These are phyloP conservation scores for Globisporangium orthogonon DNA, from an alignment of 352 stramenopile genomes.

Conservation along the genomic window DNA sequence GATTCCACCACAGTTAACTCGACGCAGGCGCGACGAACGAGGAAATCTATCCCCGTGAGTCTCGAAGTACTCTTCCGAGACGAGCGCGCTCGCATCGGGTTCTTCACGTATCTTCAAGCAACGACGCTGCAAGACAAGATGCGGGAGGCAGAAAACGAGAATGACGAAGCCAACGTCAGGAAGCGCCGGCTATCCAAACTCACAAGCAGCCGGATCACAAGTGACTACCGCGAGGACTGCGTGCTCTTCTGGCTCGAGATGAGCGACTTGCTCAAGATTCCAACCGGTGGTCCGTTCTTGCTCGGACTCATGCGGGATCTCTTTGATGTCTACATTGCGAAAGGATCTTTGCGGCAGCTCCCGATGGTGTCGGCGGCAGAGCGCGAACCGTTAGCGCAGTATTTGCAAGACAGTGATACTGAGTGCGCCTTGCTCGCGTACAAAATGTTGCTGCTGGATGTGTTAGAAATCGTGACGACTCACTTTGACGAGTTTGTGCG, in stretches of 20 bases:
- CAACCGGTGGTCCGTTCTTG: constrained; percentile 40
- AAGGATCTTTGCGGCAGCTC: constrained; percentile 28
- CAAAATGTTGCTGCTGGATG: constrained; percentile 63
- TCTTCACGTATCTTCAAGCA: constrained; percentile 44
- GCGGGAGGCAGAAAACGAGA: constrained; percentile 8
- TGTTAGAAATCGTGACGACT: constrained; percentile 42
- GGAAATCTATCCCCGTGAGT: constrained; percentile 30
- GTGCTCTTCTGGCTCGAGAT: constrained; percentile 71
- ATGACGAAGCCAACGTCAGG: background rate
- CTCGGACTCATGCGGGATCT: constrained; percentile 53
- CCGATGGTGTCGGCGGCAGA: constrained; percentile 48
- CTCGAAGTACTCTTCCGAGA: constrained; percentile 53
- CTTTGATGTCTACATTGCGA: constrained; percentile 48
- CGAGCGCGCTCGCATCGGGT: constrained; percentile 41
- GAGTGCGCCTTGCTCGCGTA: constrained; percentile 37
- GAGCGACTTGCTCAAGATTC: constrained; percentile 58
- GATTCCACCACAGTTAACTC: background rate
- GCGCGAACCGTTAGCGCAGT: constrained; percentile 36
- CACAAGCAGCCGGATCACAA: constrained; percentile 17
- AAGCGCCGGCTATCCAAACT: constrained; percentile 19
- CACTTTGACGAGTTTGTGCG: constrained; percentile 56
- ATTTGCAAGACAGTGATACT: constrained; percentile 32
- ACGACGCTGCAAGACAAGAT: constrained; percentile 34
- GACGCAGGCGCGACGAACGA: constrained; percentile 9
- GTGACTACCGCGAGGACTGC: constrained; percentile 52